Base-by-base conservation (phyloP, 2,329 filamentous ascomycete genomes). In the Dactylellina drechsleri region DNA sequence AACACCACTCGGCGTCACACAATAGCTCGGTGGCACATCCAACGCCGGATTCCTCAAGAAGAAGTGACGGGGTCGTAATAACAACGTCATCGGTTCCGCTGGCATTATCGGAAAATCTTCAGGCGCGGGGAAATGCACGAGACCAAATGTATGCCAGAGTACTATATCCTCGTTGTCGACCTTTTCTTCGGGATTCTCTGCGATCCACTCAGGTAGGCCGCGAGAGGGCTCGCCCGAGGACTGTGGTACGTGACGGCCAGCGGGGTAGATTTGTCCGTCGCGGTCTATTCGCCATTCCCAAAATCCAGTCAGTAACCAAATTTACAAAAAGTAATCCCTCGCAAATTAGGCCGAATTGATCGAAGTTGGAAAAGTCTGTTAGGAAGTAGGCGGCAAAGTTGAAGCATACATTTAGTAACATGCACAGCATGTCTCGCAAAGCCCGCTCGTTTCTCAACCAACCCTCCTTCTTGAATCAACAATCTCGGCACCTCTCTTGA, bases 91-190 rank as follows among this genome's bases (percentile, higher is more conserved):
- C 0, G 92, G 91, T 84, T 93, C 91, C 0, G 88, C 91, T 0
- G 92, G 92, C 93, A 97, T 97, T 78, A 97, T 86, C 31, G 93
- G 93, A 84, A 92, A 97, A 82, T 97, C 93, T 81, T 97, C 93
- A 0, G 93, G 92, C 0, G 91, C 85, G 0, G 93, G 93, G 84
- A 97, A 94, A 81, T 97, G 93, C 0, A 91, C 94, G 41, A 97
- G 85, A 41, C 93, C 93, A 80, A 97, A 97, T 0, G 92, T 96
- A 83, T 97, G 93, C 93, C 93, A 97, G 15, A 97, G 86, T 0
- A 97, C 93, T 31, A 97, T 84, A 81, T 97, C 92, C 0, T 89
- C 91, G 84, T 97, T 91, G 66, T 91, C 91, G 78, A 96, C 89
- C 26, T 84, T 86, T 68, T 87, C 88, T 16, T 47, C 28, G 4